Evolutionary conservation across 2,329 filamentous ascomycete species (phyloP), one percentile per base, ranked within the genome.

Genomic region (Arthrobotrys conoides): DNA sequence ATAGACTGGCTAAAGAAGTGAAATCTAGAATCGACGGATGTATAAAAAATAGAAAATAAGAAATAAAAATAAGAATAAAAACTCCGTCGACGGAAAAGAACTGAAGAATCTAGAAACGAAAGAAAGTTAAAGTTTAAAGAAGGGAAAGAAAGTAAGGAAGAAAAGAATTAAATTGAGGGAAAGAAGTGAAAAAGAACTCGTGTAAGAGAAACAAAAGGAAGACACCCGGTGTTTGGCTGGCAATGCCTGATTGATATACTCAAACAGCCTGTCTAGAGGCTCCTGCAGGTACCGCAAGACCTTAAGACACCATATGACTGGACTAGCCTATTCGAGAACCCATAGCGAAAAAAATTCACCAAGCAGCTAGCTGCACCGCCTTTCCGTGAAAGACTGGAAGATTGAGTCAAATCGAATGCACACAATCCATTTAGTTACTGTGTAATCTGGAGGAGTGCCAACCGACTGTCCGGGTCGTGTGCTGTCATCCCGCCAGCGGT

Each of bases 261-360:
- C 75, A 72, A 65, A 68, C 75, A 57, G 14, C 38, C 10, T 66
- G 67, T 71, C 49, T 77, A 57, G 51, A 64, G 48, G 46, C 49
- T 69, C 38, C 67, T 78, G 67, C 73, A 71, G 61, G 73, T 68
- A 71, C 67, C 63, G 68, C 75, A 67, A 65, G 63, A 78, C 55
- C 18, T 57, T 78, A 67, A 72, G 18, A 61, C 57, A 61, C 53
- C 16, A 8, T 27, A 27, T 20, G 68, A 69, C 57, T 53, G 46
- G 44, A 48, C 75, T 71, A 78, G 53, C 75, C 68, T 30, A 20
- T 72, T 78, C 63, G 36, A 72, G 75, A 18, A 14, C 48, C 16
- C 61, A 71, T 27, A 65, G 59, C 61, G 49, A 64, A 44, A 65
- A 64, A 71, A 67, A 64, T 51, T 49, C n/a, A 51, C 53, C 53